A percentile compares a stretch with the other conserved stretches of the same genome.
phyloP scores from a whole-genome alignment of 78 protist genomes.

The Mantamonas sphyraenae region DNA sequence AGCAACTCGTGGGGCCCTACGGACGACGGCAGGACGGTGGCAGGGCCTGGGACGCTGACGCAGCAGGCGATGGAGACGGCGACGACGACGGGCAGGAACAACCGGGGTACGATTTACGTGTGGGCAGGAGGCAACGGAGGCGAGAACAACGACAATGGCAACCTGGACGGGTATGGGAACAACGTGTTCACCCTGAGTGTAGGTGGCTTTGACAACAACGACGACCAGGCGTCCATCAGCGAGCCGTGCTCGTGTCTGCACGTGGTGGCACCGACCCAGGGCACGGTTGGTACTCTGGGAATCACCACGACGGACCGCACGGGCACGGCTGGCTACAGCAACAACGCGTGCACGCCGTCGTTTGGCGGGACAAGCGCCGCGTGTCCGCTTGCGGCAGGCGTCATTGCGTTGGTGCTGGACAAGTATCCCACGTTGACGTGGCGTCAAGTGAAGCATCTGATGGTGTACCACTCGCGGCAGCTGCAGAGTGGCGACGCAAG shows the following conservation, averaged over 20 bases:
- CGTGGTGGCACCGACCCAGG: neutral
- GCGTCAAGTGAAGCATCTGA: slow-evolving; percentile 31
- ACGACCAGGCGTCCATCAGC: neutral
- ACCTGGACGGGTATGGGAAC: slow-evolving; percentile 7
- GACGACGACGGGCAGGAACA: neutral
- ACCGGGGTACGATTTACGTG: neutral
- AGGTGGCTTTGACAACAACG: neutral
- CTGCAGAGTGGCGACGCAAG: neutral
- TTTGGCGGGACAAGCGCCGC: slow-evolving; percentile 33
- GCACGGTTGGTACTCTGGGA: neutral
- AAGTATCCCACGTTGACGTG: slow-evolving; percentile 16
- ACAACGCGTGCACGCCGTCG: slow-evolving; percentile 10
- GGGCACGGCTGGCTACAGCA: no score
- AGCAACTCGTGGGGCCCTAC: slow-evolving; percentile 22
- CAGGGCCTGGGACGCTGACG: slow-evolving; percentile 4
- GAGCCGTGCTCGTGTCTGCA: neutral
- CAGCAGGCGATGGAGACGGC: neutral
- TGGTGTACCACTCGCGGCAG: neutral
- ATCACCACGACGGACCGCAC: slow-evolving; percentile 27
- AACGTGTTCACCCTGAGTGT: neutral
- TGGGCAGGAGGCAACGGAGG: slow-evolving; percentile 21
- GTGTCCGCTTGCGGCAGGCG: slow-evolving; percentile 31
- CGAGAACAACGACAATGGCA: slow-evolving; percentile 6
- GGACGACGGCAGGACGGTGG: slow-evolving; percentile 12
- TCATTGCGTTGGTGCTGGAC: slow-evolving; percentile 17